A percentile compares a stretch with the other conserved stretches of the same genome.
Evolutionary conservation across 2,329 filamentous ascomycete genomes (phyloP).

Genomic region (Colletotrichum higginsianum): DNA sequence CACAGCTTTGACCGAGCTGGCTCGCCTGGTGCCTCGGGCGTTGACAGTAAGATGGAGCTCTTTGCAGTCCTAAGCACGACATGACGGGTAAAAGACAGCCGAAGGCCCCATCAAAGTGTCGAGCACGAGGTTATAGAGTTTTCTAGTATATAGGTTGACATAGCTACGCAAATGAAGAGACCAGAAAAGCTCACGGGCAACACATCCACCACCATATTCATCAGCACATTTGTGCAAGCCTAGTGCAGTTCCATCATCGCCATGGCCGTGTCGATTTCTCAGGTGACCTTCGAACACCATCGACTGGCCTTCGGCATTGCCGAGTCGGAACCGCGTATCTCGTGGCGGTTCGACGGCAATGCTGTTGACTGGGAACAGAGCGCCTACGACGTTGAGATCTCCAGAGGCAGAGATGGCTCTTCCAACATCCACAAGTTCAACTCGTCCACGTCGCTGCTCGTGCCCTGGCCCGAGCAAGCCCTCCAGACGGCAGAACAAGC

Average conservation of each 20-base stretch:
- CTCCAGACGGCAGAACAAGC: conserved; percentile 52
- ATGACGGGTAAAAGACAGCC: conserved; percentile 16
- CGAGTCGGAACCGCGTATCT: conserved; percentile 60
- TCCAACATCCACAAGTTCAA: conserved; percentile 48
- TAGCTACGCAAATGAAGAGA: background rate
- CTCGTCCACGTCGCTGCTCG: conserved; percentile 56
- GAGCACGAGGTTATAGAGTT: background rate
- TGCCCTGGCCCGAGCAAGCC: conserved; percentile 60
- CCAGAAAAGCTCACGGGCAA: background rate
- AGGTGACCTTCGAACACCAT: conserved; percentile 60
- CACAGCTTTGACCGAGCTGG: conserved; percentile 6
- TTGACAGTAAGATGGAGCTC: background rate
- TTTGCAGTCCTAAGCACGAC: background rate
- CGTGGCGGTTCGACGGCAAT: conserved; percentile 60
- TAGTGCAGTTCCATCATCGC: background rate
- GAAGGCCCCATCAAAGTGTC: background rate
- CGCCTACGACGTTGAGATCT: conserved; percentile 61
- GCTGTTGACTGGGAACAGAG: conserved; percentile 59
- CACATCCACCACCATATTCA: background rate
- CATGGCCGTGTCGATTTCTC: conserved; percentile 57
- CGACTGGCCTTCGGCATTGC: conserved; percentile 59
- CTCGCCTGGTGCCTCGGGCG: background rate
- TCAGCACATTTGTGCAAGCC: background rate
- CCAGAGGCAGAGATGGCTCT: conserved; percentile 38
- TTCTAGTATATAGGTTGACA: background rate